A percentile compares a stretch with the other conserved stretches of the same genome.
Conservation (phyloP, 805 yeast genomes). For the Cyberlindnera galapagoensis region DNA sequence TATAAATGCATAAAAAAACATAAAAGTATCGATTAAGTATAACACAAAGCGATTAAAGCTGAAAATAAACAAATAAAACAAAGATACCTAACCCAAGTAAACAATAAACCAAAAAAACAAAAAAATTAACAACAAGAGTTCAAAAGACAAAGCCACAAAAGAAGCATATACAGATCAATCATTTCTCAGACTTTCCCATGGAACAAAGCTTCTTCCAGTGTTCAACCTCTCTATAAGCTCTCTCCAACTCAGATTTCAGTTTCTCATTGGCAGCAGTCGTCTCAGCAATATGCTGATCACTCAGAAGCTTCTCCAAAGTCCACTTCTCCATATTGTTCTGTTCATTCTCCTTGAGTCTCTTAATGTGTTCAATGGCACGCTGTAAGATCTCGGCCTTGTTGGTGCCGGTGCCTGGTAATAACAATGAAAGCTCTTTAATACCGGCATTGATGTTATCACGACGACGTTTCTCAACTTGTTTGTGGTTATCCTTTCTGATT, state of each 20-base stretch:
- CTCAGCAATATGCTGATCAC: slow-evolving; percentile 88
- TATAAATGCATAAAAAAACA: too few relatives aligned
- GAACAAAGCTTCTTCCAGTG: slow-evolving; percentile 52
- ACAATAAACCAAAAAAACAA: too few relatives aligned
- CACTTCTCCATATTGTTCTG: slow-evolving; percentile 86
- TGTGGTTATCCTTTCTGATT: slow-evolving; percentile 83
- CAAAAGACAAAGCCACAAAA: background rate
- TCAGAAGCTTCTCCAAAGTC: slow-evolving; percentile 86
- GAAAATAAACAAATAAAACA: too few relatives aligned
- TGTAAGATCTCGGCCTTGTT: slow-evolving; percentile 88
- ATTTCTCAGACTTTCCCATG: slow-evolving; percentile 8
- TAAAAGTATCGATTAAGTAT: too few relatives aligned
- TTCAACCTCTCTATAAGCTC: slow-evolving; percentile 89
- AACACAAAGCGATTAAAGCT: too few relatives aligned
- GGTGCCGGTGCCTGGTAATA: slow-evolving; percentile 77
- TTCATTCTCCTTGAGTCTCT: slow-evolving; percentile 84
- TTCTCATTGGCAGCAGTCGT: slow-evolving; percentile 80
- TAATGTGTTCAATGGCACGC: slow-evolving; percentile 86
- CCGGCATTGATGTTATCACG: slow-evolving; percentile 85
- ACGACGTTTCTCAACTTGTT: slow-evolving; percentile 91
- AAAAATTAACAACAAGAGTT: too few relatives aligned
- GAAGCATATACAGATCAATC: background rate
- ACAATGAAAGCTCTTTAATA: slow-evolving; percentile 68
- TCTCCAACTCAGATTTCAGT: slow-evolving; percentile 79
- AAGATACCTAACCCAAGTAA: too few relatives aligned